These are phyloP conservation scores for sweet orange (Citrus sinensis) DNA, from an alignment of 345 rosid genomes.

Conservation along the genomic window DNA sequence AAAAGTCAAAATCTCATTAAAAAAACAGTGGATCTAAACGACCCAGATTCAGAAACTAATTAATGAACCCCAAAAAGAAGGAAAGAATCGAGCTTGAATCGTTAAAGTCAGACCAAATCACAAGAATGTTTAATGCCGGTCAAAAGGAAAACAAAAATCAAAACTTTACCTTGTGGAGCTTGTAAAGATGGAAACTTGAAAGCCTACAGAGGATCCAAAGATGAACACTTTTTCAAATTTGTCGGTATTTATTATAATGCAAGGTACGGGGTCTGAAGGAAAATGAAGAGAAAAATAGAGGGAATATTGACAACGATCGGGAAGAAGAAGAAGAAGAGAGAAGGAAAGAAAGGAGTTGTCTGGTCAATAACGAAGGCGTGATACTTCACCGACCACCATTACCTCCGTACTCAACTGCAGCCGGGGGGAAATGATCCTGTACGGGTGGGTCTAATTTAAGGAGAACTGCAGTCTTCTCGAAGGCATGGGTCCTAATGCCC, in stretches of 20 bases:
- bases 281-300: not conserved
- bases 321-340: not conserved
- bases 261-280: too few relatives aligned
- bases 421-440: conserved; percentile 4
- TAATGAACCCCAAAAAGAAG: not conserved
- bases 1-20: not conserved
- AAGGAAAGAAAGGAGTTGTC: conserved; percentile 5
- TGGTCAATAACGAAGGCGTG: conserved; percentile 29
- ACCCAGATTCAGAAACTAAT: not conserved
- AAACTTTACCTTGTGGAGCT: not conserved
- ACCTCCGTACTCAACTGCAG: conserved; percentile 9
- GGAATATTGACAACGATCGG: not conserved
- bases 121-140: not conserved
- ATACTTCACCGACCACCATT: conserved; percentile 28
- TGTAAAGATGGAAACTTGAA: not conserved
- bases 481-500: not conserved
- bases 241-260: not conserved
- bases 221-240: not conserved
- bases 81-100: not conserved
- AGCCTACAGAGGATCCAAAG: not conserved
- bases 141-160: not conserved
- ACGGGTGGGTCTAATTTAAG: not conserved
- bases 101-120: not conserved
- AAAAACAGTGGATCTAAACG: conserved; percentile 3
- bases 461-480: not conserved